A percentile compares a stretch with the other conserved stretches of the same genome.
These are phyloP conservation scores for Aurinia saxatilis DNA, from an alignment of 345 rosid genomes.

Conservation along the genomic window DNA sequence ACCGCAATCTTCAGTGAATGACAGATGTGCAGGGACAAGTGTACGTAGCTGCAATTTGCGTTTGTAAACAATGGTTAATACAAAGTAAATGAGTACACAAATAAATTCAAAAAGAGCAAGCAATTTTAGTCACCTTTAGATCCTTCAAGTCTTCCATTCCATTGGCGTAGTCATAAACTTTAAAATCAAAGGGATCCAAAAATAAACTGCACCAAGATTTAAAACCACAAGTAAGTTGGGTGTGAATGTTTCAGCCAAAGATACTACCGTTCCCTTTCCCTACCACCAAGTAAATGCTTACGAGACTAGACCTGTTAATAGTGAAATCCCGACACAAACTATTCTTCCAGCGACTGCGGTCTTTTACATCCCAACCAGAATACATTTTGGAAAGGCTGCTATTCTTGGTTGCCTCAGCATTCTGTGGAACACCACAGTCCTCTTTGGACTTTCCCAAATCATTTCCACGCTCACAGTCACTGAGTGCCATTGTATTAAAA, in stretches of 20 bases:
- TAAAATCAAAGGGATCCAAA: conserved; percentile 53
- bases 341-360: conserved; percentile 65
- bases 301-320: conserved; percentile 60
- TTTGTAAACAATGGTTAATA: conserved; percentile 13
- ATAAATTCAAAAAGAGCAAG: conserved; percentile 2
- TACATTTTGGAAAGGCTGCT: conserved; percentile 27
- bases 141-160: conserved; percentile 70
- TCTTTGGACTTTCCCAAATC: conserved; percentile 15
- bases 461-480: conserved; percentile 6
- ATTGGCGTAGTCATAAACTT: conserved; percentile 64
- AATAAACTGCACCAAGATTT: conserved; percentile 21
- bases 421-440: neutral
- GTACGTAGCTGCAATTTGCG: conserved; percentile 60
- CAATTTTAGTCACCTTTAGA: conserved; percentile 56
- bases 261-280: neutral
- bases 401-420: conserved; percentile 32
- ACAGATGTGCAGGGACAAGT: conserved; percentile 60
- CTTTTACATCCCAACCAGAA: conserved; percentile 38
- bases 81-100: neutral
- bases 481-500: conserved; percentile 55
- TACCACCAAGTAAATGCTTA: neutral
- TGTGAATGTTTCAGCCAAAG: neutral
- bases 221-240: conserved; percentile 5
- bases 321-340: conserved; percentile 86
- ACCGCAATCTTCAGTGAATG: conserved; percentile 90